phyloP scores from a whole-genome alignment of 768 basidiomycete species.

The Suillus cothurnatus region DNA sequence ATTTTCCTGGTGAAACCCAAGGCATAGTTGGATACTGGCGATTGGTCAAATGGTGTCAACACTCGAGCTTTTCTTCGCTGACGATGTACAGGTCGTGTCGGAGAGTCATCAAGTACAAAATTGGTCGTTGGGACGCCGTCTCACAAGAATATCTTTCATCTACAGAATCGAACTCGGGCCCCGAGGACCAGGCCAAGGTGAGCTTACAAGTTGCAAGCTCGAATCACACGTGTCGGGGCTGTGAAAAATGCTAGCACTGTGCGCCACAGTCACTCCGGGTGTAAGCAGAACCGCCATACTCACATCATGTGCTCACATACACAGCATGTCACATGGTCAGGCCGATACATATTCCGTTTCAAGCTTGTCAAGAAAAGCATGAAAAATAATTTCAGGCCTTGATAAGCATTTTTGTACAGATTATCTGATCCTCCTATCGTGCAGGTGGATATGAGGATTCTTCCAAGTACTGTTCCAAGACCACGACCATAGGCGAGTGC shows the following conservation, averaged over 20 bases:
- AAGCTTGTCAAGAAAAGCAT: neutral
- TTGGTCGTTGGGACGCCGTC: neutral
- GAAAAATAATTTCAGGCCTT: neutral
- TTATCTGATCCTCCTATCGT: neutral
- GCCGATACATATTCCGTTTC: neutral
- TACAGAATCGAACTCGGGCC: neutral
- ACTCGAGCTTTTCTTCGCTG: neutral
- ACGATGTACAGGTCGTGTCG: neutral
- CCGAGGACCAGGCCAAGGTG: neutral
- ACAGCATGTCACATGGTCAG: neutral
- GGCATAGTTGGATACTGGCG: neutral
- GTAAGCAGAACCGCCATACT: neutral
- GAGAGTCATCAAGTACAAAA: neutral
- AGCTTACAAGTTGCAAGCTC: neutral
- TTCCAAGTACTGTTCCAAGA: neutral
- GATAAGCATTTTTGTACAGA: neutral
- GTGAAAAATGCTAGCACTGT: neutral
- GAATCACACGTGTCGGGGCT: neutral
- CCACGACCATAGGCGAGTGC: neutral
- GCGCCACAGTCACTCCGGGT: neutral
- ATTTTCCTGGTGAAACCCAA: neutral
- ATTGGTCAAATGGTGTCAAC: neutral
- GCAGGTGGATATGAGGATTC: neutral
- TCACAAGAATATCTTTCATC: neutral
- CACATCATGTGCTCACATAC: neutral